phyloP scores from a whole-genome alignment of 805 yeast genomes.

The Cyberlindnera misumaiensis region DNA sequence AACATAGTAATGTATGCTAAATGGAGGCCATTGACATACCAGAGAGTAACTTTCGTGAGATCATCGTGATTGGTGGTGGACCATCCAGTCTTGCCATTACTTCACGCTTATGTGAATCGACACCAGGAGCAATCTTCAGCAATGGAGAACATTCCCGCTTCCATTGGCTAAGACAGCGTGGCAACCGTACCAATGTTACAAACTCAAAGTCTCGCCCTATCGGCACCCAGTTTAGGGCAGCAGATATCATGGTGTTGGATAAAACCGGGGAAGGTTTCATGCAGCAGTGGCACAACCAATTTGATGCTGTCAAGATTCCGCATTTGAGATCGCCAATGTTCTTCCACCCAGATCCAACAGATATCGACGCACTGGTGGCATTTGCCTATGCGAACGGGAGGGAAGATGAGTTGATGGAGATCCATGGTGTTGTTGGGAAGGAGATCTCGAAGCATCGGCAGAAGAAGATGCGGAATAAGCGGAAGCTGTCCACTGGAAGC shows the following conservation, averaged over 20 bases:
- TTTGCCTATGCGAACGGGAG: slow-evolving; percentile 30
- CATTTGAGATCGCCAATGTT: slow-evolving; percentile 40
- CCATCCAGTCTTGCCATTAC: slow-evolving; percentile 38
- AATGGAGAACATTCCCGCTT: slow-evolving; percentile 42
- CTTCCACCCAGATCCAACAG: slow-evolving; percentile 39
- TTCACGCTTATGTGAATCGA: slow-evolving; percentile 35
- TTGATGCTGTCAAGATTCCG: slow-evolving; percentile 35
- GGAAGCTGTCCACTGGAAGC: not conserved
- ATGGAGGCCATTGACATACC: slow-evolving; percentile 3
- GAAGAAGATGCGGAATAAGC: slow-evolving; percentile 18
- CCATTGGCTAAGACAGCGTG: slow-evolving; percentile 33
- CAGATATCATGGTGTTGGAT: slow-evolving; percentile 33
- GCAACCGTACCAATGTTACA: slow-evolving; percentile 2
- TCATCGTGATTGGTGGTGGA: slow-evolving; percentile 39
- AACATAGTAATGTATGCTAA: no score
- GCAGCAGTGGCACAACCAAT: slow-evolving; percentile 40
- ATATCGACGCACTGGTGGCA: slow-evolving; percentile 37
- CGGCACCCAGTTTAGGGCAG: slow-evolving; percentile 8
- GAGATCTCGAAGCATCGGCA: slow-evolving; percentile 38
- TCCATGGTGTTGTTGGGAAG: slow-evolving; percentile 35
- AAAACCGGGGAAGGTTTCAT: slow-evolving; percentile 26
- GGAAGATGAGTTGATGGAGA: slow-evolving; percentile 33
- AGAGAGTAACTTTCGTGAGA: slow-evolving; percentile 26
- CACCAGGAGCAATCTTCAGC: slow-evolving; percentile 37
- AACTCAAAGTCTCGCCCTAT: slow-evolving; percentile 1